Evolutionary conservation across 371 early-diverging fungal species (phyloP).

Genomic region (Actinomucor elegans): DNA sequence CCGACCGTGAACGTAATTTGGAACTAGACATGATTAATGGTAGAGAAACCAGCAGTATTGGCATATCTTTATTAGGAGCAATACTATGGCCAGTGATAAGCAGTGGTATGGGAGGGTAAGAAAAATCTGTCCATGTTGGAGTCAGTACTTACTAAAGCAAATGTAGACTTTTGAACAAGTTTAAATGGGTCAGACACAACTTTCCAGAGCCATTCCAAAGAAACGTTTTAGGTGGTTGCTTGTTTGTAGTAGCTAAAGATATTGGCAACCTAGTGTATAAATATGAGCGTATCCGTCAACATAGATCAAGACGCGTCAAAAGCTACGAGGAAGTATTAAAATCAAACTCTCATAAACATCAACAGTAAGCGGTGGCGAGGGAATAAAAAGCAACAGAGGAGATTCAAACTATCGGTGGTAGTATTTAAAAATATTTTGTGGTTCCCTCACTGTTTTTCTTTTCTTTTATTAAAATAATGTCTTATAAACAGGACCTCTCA

Average conservation of each 20-base stretch:
- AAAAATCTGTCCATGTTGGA: too few relatives aligned
- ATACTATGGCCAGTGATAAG: slow-evolving; percentile 52
- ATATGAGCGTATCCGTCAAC: slow-evolving; percentile 40
- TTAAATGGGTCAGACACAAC: slow-evolving; percentile 43
- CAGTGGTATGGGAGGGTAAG: slow-evolving; percentile 42
- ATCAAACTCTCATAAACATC: background rate
- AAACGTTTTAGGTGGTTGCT: slow-evolving; percentile 59
- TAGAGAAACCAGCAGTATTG: slow-evolving; percentile 31
- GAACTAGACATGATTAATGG: slow-evolving; percentile 31
- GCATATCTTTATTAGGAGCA: slow-evolving; percentile 52
- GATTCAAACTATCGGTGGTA: background rate
- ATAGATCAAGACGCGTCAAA: slow-evolving; percentile 37
- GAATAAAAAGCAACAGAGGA: too few relatives aligned
- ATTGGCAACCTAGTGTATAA: slow-evolving; percentile 37
- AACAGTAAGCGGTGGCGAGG: background rate
- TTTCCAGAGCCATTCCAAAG: slow-evolving; percentile 62
- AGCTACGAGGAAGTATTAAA: slow-evolving; percentile 23
- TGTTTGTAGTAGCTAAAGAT: slow-evolving; percentile 61
- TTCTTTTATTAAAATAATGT: slow-evolving; percentile 5
- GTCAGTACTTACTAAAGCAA: too few relatives aligned
- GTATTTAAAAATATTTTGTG: background rate
- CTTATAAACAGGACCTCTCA: slow-evolving; percentile 19
- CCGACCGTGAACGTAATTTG: slow-evolving; percentile 22
- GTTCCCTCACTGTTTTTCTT: background rate
- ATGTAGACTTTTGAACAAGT: slow-evolving; percentile 47